Percentiles rank a stretch among this genome's conserved stretches.
Conservation (phyloP, 306 rosid genomes). For the Vigna mungo region DNA sequence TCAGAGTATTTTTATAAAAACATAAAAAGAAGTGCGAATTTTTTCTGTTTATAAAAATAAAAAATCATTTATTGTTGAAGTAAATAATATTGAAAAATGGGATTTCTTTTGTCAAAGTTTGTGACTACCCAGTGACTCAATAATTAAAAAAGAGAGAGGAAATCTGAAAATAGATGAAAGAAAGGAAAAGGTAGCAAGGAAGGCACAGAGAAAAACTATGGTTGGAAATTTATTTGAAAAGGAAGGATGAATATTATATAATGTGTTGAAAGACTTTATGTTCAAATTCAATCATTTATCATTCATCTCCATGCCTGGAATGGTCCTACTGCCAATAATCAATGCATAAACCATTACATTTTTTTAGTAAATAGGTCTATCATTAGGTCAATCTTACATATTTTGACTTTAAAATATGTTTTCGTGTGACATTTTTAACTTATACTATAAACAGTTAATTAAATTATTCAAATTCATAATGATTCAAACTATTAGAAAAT, state of each 20-base stretch:
- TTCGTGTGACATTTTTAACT: too few relatives aligned
- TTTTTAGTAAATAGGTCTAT: too few relatives aligned
- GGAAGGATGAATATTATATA: background rate
- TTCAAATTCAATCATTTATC: slow-evolving; percentile 34
- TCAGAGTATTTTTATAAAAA: too few relatives aligned
- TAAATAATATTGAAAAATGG: background rate
- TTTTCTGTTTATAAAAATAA: too few relatives aligned
- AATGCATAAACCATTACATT: too few relatives aligned
- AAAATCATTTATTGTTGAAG: background rate
- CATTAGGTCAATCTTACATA: too few relatives aligned
- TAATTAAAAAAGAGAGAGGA: background rate
- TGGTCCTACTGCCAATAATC: background rate
- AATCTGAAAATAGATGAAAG: background rate
- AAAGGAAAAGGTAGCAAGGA: background rate
- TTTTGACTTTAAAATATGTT: too few relatives aligned
- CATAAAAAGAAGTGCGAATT: too few relatives aligned
- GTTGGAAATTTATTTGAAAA: background rate
- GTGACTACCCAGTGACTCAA: background rate
- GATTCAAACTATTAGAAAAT: too few relatives aligned
- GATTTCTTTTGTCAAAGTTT: background rate
- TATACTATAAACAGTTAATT: too few relatives aligned
- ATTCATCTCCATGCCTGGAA: background rate
- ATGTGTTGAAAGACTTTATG: background rate
- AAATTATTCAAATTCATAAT: too few relatives aligned
- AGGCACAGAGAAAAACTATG: slow-evolving; percentile 10